Conservation (phyloP, 2,329 filamentous ascomycete genomes). For the Conoideocrella luteorostrata region DNA sequence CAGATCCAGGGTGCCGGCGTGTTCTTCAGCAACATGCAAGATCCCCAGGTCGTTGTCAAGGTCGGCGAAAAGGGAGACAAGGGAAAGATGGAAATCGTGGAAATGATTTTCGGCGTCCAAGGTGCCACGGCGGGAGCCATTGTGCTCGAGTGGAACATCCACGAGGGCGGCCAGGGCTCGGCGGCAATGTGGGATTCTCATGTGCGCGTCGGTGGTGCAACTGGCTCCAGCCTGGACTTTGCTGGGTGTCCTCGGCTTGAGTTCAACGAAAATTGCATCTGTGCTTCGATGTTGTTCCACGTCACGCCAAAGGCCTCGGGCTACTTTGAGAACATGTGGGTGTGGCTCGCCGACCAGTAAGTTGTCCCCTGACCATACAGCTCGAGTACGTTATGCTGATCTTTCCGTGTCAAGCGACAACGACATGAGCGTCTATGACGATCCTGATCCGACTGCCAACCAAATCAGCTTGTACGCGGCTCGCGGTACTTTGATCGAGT, state of each 20-base stretch:
- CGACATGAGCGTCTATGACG: background rate
- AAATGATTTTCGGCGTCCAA: constrained; percentile 55
- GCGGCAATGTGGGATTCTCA: constrained; percentile 49
- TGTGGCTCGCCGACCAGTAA: constrained; percentile 60
- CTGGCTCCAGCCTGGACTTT: constrained; percentile 12
- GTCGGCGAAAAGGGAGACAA: constrained; percentile 50
- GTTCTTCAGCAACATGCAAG: constrained; percentile 41
- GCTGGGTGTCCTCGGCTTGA: constrained; percentile 20
- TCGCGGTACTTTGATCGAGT: constrained; percentile 28
- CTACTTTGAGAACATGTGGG: constrained; percentile 49
- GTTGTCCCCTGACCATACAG: no score
- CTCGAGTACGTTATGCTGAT: no score
- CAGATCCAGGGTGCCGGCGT: constrained; percentile 43
- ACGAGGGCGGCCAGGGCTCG: constrained; percentile 27
- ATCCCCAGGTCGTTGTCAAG: constrained; percentile 50
- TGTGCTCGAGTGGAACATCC: constrained; percentile 60
- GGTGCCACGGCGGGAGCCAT: constrained; percentile 55
- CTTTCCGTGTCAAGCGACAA: no score
- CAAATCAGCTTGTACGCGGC: constrained; percentile 28
- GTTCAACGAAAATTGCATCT: constrained; percentile 46
- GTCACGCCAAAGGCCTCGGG: constrained; percentile 39
- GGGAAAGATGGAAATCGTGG: constrained; percentile 56
- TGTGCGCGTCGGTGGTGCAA: constrained; percentile 35
- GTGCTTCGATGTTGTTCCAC: constrained; percentile 48
- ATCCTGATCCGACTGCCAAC: constrained; percentile 9